A percentile compares a stretch with the other conserved stretches of the same genome.
Conservation (phyloP, 371 early-diverging fungal species). For the Actinomortierella ambigua region DNA sequence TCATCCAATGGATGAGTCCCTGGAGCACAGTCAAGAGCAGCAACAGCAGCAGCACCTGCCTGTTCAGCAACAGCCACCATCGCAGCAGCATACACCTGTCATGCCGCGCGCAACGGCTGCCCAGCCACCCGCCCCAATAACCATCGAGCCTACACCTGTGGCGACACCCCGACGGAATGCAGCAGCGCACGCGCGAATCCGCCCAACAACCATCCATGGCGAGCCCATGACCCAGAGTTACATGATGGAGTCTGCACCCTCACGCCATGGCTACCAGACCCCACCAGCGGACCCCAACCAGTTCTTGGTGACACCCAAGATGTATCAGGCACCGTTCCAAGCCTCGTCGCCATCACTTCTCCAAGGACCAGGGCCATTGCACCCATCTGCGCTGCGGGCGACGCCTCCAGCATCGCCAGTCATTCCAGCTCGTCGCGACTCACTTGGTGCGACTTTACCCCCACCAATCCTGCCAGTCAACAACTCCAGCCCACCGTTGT, state of each 20-base stretch:
- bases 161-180: conserved; percentile 23
- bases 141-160: conserved; percentile 8
- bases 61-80: no score
- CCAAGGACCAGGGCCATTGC: conserved; percentile 8
- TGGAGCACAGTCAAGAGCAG: conserved; percentile 5
- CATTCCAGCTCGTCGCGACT: conserved; percentile 24
- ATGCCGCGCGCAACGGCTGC: conserved; percentile 47
- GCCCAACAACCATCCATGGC: conserved; percentile 44
- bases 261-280: conserved; percentile 5
- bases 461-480: conserved; percentile 13
- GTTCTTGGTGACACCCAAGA: no score
- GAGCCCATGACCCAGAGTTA: conserved; percentile 40
- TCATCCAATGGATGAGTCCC: conserved; percentile 16
- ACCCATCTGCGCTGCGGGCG: conserved; percentile 20
- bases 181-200: conserved; percentile 15
- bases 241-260: neutral
- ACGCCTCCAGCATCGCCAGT: conserved; percentile 6
- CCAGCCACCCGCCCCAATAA: conserved; percentile 29
- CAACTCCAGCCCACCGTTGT: conserved; percentile 4
- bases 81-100: conserved; percentile 11
- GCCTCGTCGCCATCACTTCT: conserved; percentile 14
- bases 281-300: neutral
- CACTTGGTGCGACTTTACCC: conserved; percentile 16
- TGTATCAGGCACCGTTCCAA: conserved; percentile 27
- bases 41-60: conserved; percentile 8